phyloP scores from a whole-genome alignment of 2,329 filamentous ascomycete species.

The Cladorrhinum sp. region DNA sequence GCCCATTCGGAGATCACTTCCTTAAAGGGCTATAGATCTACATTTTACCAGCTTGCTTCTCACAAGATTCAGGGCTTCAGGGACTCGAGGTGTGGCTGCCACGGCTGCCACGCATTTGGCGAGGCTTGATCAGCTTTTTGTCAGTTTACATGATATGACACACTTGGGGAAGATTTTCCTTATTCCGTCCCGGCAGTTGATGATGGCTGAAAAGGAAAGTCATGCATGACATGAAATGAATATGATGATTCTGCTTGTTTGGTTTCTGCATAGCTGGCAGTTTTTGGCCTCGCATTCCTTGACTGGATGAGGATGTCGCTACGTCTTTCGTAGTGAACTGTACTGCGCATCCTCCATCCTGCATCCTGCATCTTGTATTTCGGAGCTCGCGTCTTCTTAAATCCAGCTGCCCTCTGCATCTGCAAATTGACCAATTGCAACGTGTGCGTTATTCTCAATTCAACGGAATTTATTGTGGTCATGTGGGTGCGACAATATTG shows the following conservation, averaged over 20 bases:
- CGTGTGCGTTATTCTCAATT: not conserved
- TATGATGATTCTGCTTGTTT: not conserved
- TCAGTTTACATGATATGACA: not conserved
- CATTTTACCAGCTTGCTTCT: not conserved
- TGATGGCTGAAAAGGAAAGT: not conserved
- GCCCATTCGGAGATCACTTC: constrained; percentile 1
- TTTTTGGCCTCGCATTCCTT: not conserved
- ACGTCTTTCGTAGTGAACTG: not conserved
- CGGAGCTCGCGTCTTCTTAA: not conserved
- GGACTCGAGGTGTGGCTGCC: not conserved
- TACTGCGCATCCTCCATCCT: not conserved
- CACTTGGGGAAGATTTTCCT: not conserved
- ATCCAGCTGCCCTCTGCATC: not conserved
- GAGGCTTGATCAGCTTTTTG: not conserved
- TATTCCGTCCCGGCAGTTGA: constrained; percentile 4
- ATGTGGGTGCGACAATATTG: not conserved
- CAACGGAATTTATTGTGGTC: not conserved
- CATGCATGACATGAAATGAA: not conserved
- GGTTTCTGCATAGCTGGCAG: not conserved
- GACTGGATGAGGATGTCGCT: not conserved
- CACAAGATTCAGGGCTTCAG: constrained; percentile 1
- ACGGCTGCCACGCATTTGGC: not conserved
- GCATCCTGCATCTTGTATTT: not conserved
- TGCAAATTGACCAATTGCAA: not conserved
- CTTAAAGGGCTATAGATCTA: not conserved